Conservation (phyloP, 805 yeast species). For the Komagataella pastoris region DNA sequence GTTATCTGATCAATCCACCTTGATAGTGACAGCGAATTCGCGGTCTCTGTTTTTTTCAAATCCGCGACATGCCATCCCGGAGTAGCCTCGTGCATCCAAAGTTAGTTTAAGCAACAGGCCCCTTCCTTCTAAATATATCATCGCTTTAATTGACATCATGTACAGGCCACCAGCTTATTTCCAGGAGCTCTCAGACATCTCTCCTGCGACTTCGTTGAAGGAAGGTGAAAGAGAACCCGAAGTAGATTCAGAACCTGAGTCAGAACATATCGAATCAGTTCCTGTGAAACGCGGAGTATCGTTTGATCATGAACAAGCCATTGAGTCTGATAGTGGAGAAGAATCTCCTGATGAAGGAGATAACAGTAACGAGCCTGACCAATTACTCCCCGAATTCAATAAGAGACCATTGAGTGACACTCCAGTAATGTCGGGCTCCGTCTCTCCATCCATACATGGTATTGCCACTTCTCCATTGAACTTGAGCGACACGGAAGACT, state of each 20-base stretch:
- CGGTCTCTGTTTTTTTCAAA: background rate
- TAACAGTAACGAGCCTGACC: background rate
- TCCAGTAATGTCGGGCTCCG: slow-evolving; percentile 44
- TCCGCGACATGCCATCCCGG: background rate
- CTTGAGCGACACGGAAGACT: slow-evolving; percentile 15
- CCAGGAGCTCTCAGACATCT: background rate
- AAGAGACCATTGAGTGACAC: slow-evolving; percentile 67
- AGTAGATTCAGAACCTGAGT: background rate
- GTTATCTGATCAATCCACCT: background rate
- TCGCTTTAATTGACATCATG: background rate
- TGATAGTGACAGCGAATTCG: background rate
- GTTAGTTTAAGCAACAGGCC: background rate
- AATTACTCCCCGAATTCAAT: slow-evolving; percentile 41
- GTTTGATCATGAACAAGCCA: background rate
- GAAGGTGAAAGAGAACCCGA: background rate
- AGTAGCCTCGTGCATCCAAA: background rate
- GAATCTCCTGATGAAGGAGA: background rate
- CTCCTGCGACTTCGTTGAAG: background rate
- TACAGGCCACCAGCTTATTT: background rate
- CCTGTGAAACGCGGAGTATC: background rate
- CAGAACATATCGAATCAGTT: background rate
- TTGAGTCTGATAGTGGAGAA: background rate
- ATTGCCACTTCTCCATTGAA: slow-evolving; percentile 11
- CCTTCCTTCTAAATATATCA: background rate
- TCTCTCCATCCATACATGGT: slow-evolving; percentile 30